phyloP scores from a whole-genome alignment of 179 eudicot genomes.

The Drosera spatulata region DNA sequence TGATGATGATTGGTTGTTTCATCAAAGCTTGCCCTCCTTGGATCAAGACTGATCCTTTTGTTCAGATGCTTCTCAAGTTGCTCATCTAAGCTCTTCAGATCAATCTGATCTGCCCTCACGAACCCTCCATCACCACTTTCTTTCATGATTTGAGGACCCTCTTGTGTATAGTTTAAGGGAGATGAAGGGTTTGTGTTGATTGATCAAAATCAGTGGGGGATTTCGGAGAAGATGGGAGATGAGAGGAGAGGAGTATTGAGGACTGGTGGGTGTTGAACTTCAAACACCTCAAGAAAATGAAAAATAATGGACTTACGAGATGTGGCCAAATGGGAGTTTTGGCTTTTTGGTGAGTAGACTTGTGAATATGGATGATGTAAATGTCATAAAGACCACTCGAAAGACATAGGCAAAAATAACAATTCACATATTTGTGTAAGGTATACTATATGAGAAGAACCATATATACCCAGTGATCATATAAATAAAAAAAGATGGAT shows the following conservation, averaged over 20 bases:
- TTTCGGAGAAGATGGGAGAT: neutral
- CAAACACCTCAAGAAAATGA: too few relatives aligned
- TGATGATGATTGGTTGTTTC: constrained; percentile 1
- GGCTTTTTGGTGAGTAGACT: too few relatives aligned
- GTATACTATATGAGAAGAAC: too few relatives aligned
- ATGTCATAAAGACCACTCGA: too few relatives aligned
- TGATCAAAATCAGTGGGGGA: neutral
- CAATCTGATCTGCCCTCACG: constrained; percentile 94
- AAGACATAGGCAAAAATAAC: too few relatives aligned
- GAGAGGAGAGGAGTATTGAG: neutral
- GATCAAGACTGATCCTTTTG: constrained; percentile 61
- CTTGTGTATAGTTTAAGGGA: neutral
- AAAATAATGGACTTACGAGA: too few relatives aligned
- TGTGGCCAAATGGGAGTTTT: too few relatives aligned
- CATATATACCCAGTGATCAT: too few relatives aligned
- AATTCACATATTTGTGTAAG: too few relatives aligned
- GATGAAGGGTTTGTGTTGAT: neutral
- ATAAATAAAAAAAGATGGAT: too few relatives aligned
- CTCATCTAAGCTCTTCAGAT: constrained; percentile 82
- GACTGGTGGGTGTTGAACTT: neutral
- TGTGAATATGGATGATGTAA: too few relatives aligned
- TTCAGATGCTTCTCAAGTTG: constrained; percentile 78
- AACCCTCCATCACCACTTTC: constrained; percentile 61
- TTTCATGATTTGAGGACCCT: neutral
- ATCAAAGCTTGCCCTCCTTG: constrained; percentile 28